These are phyloP conservation scores for Leishmania aethiopica DNA, from an alignment of 208 protist species.

Conservation along the genomic window DNA sequence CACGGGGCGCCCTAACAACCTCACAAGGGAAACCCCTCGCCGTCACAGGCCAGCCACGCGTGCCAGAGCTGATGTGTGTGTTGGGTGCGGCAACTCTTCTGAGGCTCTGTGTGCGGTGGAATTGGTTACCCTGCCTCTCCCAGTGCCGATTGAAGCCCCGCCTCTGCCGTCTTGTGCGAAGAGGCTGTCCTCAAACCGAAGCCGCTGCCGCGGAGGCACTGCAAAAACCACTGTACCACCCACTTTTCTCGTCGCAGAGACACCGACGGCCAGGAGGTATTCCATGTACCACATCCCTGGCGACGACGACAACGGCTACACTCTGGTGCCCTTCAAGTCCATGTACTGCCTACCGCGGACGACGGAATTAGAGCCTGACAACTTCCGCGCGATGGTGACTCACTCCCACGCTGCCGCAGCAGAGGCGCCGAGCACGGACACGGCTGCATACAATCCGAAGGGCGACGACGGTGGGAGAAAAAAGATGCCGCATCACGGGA, in stretches of 20 bases:
- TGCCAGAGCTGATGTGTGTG: background rate
- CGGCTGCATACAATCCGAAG: background rate
- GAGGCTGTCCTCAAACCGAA: background rate
- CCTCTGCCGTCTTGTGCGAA: background rate
- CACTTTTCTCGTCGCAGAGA: too few relatives aligned
- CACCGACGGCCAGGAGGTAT: background rate
- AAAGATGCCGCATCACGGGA: background rate
- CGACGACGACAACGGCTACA: background rate
- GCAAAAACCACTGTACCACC: background rate
- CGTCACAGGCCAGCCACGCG: background rate
- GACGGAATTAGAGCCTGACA: background rate
- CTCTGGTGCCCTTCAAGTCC: background rate
- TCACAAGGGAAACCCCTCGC: background rate
- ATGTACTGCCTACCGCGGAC: background rate
- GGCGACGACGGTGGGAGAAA: background rate
- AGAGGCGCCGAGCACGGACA: background rate
- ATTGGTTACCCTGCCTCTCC: background rate
- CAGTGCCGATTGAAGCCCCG: background rate
- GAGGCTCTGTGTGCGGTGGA: background rate
- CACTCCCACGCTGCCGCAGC: background rate
- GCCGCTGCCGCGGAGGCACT: background rate
- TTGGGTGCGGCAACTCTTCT: background rate
- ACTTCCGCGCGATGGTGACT: constrained; percentile 1
- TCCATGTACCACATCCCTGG: background rate
- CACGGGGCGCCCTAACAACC: background rate